These are phyloP conservation scores for Tritrichomonas foetus DNA, from an alignment of 208 protist genomes.

Conservation along the genomic window DNA sequence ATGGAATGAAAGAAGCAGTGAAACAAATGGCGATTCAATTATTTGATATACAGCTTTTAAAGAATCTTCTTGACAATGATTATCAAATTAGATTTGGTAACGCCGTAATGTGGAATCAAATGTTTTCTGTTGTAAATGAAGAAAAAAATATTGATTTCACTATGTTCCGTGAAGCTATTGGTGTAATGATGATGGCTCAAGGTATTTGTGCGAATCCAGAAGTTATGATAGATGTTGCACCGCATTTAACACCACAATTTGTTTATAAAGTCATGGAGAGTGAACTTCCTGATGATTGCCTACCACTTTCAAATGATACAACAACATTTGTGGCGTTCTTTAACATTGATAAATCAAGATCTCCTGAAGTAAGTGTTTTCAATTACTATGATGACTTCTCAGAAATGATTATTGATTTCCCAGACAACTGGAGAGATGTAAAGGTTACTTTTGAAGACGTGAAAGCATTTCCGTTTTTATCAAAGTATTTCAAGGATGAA, in stretches of 20 bases:
- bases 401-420: not conserved
- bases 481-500: too few relatives aligned
- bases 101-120: not conserved
- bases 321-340: not conserved
- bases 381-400: conserved; percentile 21
- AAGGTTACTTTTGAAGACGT: too few relatives aligned
- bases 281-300: not conserved
- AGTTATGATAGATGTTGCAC: not conserved
- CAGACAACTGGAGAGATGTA: too few relatives aligned
- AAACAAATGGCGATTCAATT: too few relatives aligned
- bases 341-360: not conserved
- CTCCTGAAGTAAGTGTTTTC: not conserved
- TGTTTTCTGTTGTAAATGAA: not conserved
- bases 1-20: too few relatives aligned
- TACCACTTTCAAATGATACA: not conserved
- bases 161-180: not conserved
- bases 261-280: not conserved
- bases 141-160: not conserved
- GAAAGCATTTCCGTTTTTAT: too few relatives aligned
- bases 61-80: too few relatives aligned
- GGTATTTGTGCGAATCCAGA: not conserved
- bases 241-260: not conserved
- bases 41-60: too few relatives aligned
- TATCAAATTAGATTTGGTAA: not conserved
- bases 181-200: not conserved